These are phyloP conservation scores for Phytopythium oedochilum DNA, from an alignment of 352 stramenopile genomes.

Conservation along the genomic window DNA sequence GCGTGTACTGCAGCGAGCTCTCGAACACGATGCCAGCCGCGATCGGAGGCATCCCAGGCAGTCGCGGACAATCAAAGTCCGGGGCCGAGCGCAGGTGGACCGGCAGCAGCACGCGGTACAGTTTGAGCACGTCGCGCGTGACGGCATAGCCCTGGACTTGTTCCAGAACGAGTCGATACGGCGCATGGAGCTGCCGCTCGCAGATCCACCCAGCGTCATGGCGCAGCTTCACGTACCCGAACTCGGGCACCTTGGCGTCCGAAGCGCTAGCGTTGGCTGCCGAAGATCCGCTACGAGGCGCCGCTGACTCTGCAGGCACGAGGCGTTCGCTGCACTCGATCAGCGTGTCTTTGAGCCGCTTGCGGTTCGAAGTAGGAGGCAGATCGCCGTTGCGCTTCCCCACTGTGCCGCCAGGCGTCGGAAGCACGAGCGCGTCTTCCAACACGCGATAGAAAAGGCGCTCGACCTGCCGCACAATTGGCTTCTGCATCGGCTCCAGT, in stretches of 20 bases:
- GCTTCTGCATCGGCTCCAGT: conserved; percentile 60
- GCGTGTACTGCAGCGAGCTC: conserved; percentile 73
- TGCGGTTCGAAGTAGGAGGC: conserved; percentile 12
- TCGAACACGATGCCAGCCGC: conserved; percentile 72
- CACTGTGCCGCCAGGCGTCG: conserved; percentile 31
- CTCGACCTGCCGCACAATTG: conserved; percentile 58
- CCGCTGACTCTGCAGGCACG: conserved; percentile 21
- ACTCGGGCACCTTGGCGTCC: conserved; percentile 19
- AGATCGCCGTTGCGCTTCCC: conserved; percentile 6
- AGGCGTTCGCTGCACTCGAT: conserved; percentile 79
- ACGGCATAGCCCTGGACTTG: conserved; percentile 69
- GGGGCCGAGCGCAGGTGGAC: conserved; percentile 66
- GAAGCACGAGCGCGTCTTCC: conserved; percentile 57
- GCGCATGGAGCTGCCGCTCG: conserved; percentile 43
- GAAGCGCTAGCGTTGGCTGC: not conserved
- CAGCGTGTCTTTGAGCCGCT: conserved; percentile 61
- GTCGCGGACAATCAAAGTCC: conserved; percentile 69
- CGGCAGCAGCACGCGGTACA: conserved; percentile 69
- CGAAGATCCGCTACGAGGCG: not conserved
- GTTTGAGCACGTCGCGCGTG: conserved; percentile 62
- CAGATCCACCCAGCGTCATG: conserved; percentile 81
- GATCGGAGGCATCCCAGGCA: conserved; percentile 61
- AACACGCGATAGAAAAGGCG: conserved; percentile 77
- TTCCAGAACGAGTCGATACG: conserved; percentile 49
- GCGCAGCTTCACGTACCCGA: conserved; percentile 76